Percentiles rank a stretch among this genome's conserved stretches.
Conservation (phyloP, 2,329 filamentous ascomycete species). For the Penicillium sp. region DNA sequence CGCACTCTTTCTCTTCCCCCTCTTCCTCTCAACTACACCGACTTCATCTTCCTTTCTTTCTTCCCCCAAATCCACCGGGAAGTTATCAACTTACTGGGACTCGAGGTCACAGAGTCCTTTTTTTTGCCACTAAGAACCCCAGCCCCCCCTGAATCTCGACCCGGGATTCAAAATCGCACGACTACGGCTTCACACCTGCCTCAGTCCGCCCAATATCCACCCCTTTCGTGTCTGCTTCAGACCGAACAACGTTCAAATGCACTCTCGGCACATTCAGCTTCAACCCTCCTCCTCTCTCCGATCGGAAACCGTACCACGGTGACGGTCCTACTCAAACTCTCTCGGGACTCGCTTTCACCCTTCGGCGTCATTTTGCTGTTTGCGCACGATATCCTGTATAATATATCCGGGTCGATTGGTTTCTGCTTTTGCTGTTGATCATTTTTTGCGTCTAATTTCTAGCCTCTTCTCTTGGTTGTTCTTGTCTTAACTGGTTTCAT, state of each 20-base stretch:
- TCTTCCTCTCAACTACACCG: background rate
- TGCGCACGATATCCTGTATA: slow-evolving; percentile 49
- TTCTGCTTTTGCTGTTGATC: slow-evolving; percentile 18
- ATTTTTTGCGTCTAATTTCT: slow-evolving; percentile 20
- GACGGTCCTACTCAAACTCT: slow-evolving; percentile 39
- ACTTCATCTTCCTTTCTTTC: background rate
- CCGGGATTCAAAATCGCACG: slow-evolving; percentile 1
- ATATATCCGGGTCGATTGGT: slow-evolving; percentile 42
- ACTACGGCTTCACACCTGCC: background rate
- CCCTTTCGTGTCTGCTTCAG: slow-evolving; percentile 19
- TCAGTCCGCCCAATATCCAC: background rate
- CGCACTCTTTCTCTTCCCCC: background rate
- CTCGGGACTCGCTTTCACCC: slow-evolving; percentile 22
- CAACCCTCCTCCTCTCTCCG: slow-evolving; percentile 45
- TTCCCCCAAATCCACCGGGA: background rate
- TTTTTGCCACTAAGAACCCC: background rate
- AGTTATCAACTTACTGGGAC: background rate
- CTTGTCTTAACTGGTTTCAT: slow-evolving; percentile 14
- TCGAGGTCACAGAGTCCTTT: background rate
- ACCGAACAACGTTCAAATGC: slow-evolving; percentile 48
- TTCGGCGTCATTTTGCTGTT: slow-evolving; percentile 39
- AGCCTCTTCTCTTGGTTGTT: slow-evolving; percentile 17
- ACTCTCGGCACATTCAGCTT: slow-evolving; percentile 41
- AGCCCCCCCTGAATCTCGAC: background rate
- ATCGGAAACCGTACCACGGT: slow-evolving; percentile 47